Conservation (phyloP, 108 stramenopile species). For the Cyclotella kingstonii region DNA sequence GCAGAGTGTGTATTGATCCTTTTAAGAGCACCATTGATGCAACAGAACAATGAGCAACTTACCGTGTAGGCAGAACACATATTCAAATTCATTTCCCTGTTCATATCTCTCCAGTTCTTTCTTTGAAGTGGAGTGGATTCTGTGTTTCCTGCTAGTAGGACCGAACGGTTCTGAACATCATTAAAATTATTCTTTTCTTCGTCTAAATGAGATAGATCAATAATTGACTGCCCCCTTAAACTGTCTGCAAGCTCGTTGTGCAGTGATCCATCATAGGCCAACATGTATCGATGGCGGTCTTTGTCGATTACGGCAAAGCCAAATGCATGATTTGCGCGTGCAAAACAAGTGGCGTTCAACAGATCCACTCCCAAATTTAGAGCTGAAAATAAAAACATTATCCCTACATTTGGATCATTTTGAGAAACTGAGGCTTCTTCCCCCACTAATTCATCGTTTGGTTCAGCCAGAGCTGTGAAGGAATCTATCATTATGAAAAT, state of each 20-base stretch:
- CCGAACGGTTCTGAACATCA: conserved; percentile 10
- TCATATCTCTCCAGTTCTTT: conserved; percentile 5
- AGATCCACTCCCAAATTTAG: conserved; percentile 69
- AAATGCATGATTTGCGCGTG: conserved; percentile 57
- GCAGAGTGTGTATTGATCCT: background rate
- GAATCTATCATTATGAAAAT: conserved; percentile 33
- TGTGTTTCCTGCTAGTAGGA: conserved; percentile 16
- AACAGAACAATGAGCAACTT: conserved; percentile 17
- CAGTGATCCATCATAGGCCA: conserved; percentile 38
- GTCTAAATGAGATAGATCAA: conserved; percentile 18
- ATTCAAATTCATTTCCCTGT: conserved; percentile 60
- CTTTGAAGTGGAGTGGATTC: conserved; percentile 11
- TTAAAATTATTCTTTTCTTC: conserved; percentile 18
- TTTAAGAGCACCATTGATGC: background rate
- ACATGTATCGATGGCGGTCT: conserved; percentile 40
- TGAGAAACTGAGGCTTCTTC: conserved; percentile 6
- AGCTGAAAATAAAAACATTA: conserved; percentile 77
- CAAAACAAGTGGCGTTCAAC: conserved; percentile 78
- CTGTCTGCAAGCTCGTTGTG: conserved; percentile 40
- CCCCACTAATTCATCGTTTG: conserved; percentile 3
- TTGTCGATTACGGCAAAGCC: conserved; percentile 50
- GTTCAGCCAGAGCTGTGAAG: conserved; percentile 8
- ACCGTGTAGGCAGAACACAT: conserved; percentile 86
- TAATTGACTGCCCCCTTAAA: conserved; percentile 13
- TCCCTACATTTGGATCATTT: conserved; percentile 39